A percentile compares a stretch with the other conserved stretches of the same genome.
Evolutionary conservation across 345 rosid species (phyloP).

Genomic region (Erucastrum elatum): DNA sequence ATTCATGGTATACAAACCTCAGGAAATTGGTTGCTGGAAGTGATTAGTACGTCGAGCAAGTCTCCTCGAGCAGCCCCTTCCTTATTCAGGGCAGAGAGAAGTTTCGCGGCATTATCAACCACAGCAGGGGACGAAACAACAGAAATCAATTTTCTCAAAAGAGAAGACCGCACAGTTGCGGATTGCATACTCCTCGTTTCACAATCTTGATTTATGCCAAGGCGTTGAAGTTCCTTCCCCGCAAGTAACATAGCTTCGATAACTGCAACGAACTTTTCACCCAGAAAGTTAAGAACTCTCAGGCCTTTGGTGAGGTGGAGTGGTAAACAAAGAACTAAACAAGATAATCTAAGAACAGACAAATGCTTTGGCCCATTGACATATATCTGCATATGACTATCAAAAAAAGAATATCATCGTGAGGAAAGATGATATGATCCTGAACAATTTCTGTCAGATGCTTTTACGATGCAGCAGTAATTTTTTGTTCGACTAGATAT

Average conservation of each 20-base stretch:
- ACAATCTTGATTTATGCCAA: constrained; percentile 50
- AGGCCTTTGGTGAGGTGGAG: constrained; percentile 16
- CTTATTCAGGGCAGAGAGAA: constrained; percentile 66
- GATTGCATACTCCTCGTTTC: constrained; percentile 32
- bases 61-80: constrained; percentile 83
- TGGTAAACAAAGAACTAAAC: constrained; percentile 13
- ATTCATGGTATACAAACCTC: constrained; percentile 55
- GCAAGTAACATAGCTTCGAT: constrained; percentile 72
- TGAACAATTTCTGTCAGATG: background rate
- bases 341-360: background rate
- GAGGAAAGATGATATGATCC: constrained; percentile 14
- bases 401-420: constrained; percentile 8
- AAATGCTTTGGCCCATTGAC: background rate
- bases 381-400: constrained; percentile 12
- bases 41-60: constrained; percentile 54
- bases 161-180: constrained; percentile 46
- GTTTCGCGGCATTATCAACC: constrained; percentile 62
- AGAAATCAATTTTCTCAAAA: constrained; percentile 65
- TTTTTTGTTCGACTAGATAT: background rate
- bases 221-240: constrained; percentile 73
- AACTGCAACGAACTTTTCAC: constrained; percentile 79
- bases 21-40: constrained; percentile 60
- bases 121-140: constrained; percentile 70
- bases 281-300: constrained; percentile 40
- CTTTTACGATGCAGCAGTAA: background rate